Evolutionary conservation across 768 basidiomycete genomes (phyloP).

Genomic region (Podaxis sp.): DNA sequence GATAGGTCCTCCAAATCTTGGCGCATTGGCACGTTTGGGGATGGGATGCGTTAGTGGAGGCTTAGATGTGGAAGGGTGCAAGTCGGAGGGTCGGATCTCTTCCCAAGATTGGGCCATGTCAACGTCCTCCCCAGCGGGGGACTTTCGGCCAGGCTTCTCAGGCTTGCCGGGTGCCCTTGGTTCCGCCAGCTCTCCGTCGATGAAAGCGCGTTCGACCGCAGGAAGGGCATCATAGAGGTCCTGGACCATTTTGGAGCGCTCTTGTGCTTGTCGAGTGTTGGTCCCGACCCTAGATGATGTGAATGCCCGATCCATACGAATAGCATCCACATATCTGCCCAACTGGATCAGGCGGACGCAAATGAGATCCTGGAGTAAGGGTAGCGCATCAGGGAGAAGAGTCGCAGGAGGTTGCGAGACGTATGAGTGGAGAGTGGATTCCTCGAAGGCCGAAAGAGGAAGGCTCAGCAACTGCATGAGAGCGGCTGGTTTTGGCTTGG

Average conservation of each 20-base stretch:
- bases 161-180: constrained; percentile 7
- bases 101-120: constrained; percentile 65
- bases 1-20: constrained; percentile 34
- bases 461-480: constrained; percentile 63
- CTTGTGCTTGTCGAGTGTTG: constrained; percentile 38
- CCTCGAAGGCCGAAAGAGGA: constrained; percentile 66
- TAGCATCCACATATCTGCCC: constrained; percentile 68
- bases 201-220: constrained; percentile 54
- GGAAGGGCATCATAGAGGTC: constrained; percentile 68
- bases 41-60: constrained; percentile 22
- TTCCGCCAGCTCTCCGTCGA: constrained; percentile 56
- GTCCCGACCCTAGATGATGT: constrained; percentile 39
- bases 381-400: constrained; percentile 46
- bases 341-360: constrained; percentile 75
- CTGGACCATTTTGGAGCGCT: constrained; percentile 68
- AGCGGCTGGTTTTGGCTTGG: constrained; percentile 54
- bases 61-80: constrained; percentile 24
- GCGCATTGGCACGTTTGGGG: constrained; percentile 30
- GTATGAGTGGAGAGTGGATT: constrained; percentile 51
- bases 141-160: neutral
- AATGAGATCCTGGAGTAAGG: constrained; percentile 72
- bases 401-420: constrained; percentile 54
- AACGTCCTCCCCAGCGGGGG: constrained; percentile 20
- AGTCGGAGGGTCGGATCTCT: constrained; percentile 37
- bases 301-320: constrained; percentile 72